Base-by-base conservation (phyloP, 768 basidiomycete species). In the Leucocoprinus birnbaumii region DNA sequence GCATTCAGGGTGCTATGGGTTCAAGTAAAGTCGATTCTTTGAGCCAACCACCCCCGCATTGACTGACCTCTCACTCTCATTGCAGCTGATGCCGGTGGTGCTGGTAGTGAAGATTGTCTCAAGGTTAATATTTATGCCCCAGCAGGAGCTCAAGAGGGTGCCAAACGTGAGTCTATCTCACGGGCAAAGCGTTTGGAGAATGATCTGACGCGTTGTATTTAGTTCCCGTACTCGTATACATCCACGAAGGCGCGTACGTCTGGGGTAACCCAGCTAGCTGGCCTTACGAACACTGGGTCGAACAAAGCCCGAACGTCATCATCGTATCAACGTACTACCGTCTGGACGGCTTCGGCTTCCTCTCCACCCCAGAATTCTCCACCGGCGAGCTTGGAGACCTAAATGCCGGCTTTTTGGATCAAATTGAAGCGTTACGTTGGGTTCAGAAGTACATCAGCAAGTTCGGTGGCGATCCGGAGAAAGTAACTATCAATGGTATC, bases 41-140 rank as follows among this genome's bases (percentile, higher is more conserved):
- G 8, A 31, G 2, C 37, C 21, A 3, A 7, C 18, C 21, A 2
- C 27, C 11, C 31, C 31, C n/a, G n/a, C n/a, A n/a, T n/a, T n/a
- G 24, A 16, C n/a, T n/a, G n/a, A 21, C n/a, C 31, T 19, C 34
- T 35, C 19, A 14, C 13, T 10, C 5, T 22, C 14, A 51, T 27
- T 21, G 34, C 38, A 84, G 80, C 41, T 19, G 83, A 83, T 60
- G 73, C 77, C 19, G 84, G 84, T 47, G 84, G 84, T 27, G 82
- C 82, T 13, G 84, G 85, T 11, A 79, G 78, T 41, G 85, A 86
- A 66, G 84, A 86, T 58, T 87, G 84, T 58, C 66, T 87, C 25
- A 85, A 86, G 46, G 68, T 86, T n/a, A 84, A 86, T 62, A 73
- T 87, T 11, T 86, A 86, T 55, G 66, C 80, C 8, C 85, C 85